A percentile compares a stretch with the other conserved stretches of the same genome.
Evolutionary conservation across 176 grass and related monocot genomes (phyloP).

Genomic region (Cenchrus fungigraminus): DNA sequence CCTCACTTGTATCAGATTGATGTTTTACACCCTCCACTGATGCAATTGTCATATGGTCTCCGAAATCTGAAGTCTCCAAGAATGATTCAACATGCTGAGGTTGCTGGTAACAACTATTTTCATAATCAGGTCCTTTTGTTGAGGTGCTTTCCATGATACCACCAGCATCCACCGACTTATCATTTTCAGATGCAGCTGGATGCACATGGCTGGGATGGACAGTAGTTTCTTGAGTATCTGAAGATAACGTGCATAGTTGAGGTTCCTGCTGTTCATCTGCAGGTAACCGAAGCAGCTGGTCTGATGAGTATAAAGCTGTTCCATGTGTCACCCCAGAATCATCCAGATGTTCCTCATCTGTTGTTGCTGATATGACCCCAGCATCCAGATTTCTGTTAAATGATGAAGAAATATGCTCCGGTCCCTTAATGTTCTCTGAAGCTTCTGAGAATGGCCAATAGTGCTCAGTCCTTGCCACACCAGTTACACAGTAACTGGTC

Average conservation of each 20-base stretch:
- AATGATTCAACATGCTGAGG: slow-evolving; percentile 24
- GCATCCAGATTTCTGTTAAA: slow-evolving; percentile 23
- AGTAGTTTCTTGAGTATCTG: slow-evolving; percentile 34
- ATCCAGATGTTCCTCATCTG: slow-evolving; percentile 34
- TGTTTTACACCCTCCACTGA: slow-evolving; percentile 30
- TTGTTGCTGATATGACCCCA: slow-evolving; percentile 20
- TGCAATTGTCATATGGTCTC: slow-evolving; percentile 28
- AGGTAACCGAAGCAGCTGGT: slow-evolving; percentile 3
- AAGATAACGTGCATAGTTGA: slow-evolving; percentile 7
- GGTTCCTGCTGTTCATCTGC: slow-evolving; percentile 31
- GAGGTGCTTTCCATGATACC: slow-evolving; percentile 21
- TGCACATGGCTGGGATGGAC: slow-evolving; percentile 6
- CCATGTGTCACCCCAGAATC: slow-evolving; percentile 5
- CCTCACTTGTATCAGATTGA: slow-evolving; percentile 1
- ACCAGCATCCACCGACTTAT: slow-evolving; percentile 8
- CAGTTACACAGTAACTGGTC: not conserved
- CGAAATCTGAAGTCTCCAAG: slow-evolving; percentile 26
- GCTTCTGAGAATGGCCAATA: slow-evolving; percentile 21
- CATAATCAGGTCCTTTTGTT: slow-evolving; percentile 23
- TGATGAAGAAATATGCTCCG: slow-evolving; percentile 2
- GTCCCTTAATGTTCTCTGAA: slow-evolving; percentile 36
- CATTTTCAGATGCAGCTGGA: slow-evolving; percentile 35
- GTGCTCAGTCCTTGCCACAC: slow-evolving; percentile 37
- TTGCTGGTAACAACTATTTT: slow-evolving; percentile 33
- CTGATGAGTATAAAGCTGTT: slow-evolving; percentile 11